These are phyloP conservation scores for Neocatenulostroma microsporum DNA, from an alignment of 2,329 filamentous ascomycete genomes.

Conservation along the genomic window DNA sequence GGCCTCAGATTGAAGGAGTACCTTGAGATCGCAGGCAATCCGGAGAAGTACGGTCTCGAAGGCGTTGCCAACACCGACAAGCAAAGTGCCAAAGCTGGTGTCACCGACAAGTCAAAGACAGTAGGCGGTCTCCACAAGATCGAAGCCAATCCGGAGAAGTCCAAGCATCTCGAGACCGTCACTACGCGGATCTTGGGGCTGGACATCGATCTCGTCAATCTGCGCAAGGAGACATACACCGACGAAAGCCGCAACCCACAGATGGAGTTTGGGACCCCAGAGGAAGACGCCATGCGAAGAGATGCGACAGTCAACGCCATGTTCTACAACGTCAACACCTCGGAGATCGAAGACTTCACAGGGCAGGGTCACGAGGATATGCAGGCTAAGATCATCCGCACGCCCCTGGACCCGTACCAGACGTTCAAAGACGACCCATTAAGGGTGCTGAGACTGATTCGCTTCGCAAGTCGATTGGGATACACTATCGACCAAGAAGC, in stretches of 20 bases:
- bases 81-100: slow-evolving; percentile 33
- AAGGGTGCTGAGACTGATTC: slow-evolving; percentile 74
- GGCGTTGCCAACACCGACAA: slow-evolving; percentile 30
- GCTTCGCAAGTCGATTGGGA: slow-evolving; percentile 77
- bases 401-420: slow-evolving; percentile 77
- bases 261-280: slow-evolving; percentile 86
- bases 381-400: slow-evolving; percentile 63
- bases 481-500: slow-evolving; percentile 69
- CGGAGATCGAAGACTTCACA: slow-evolving; percentile 76
- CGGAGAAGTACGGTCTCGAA: slow-evolving; percentile 52
- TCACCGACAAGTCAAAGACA: slow-evolving; percentile 45
- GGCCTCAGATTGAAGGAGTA: slow-evolving; percentile 62
- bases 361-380: slow-evolving; percentile 67
- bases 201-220: slow-evolving; percentile 89
- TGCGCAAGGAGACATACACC: slow-evolving; percentile 83
- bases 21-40: slow-evolving; percentile 53
- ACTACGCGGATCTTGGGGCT: slow-evolving; percentile 77
- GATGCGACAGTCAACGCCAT: slow-evolving; percentile 94
- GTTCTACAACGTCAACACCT: slow-evolving; percentile 85
- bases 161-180: slow-evolving; percentile 89
- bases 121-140: slow-evolving; percentile 79
- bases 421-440: slow-evolving; percentile 94
- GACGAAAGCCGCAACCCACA: slow-evolving; percentile 84
- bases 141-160: slow-evolving; percentile 87
- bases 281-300: slow-evolving; percentile 79